Evolutionary conservation across 1,284 basidiomycete genomes (phyloP), one percentile per base, ranked within the genome.

Genomic region (Sporisorium iseilematis-ciliati): DNA sequence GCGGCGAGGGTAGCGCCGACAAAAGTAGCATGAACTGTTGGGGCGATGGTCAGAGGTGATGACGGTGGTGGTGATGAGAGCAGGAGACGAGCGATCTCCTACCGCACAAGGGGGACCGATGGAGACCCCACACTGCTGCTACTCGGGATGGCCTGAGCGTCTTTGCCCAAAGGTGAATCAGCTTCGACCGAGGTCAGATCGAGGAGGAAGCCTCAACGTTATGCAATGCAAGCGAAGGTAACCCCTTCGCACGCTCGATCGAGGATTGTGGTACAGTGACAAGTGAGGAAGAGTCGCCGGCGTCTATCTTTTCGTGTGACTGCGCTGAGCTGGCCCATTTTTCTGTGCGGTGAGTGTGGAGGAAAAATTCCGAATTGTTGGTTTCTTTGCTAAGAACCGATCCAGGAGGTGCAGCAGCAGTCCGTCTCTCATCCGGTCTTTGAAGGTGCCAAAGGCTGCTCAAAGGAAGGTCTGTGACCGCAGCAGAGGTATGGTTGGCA

Each of bases 321-420:
- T 63, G 65, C 33, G 58, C 49, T 49, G 56, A 48, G 40, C 33
- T 51, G 45, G 12, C 20, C 12, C 12, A 29, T 26, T n/a, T 51
- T 49, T 40, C 16, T 41, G 12, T 12, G 21, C 14, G 33, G 0
- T 40, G n/a, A 51, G 60, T 69, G 66, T 69, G 60, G 66, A 69
- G 66, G 55, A 55, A 52, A 52, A 55, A 33, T 49, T n/a, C n/a
- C n/a, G n/a, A n/a, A n/a, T n/a, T n/a, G n/a, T n/a, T n/a, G n/a
- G n/a, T n/a, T 49, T 52, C 53, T 69, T 70, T 57, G 67, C 53
- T 65, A 65, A 71, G 68, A 56, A 26, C 43, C 58, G 68, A 64
- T 69, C 55, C 25, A 7, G 40, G 41, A 40, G 40, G 18, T 41
- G 40, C 40, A 8, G 33, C 40, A n/a, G 40, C 40, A n/a, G 16